Conservation (phyloP, 2,329 filamentous ascomycete species). For the Didymella glomerata region DNA sequence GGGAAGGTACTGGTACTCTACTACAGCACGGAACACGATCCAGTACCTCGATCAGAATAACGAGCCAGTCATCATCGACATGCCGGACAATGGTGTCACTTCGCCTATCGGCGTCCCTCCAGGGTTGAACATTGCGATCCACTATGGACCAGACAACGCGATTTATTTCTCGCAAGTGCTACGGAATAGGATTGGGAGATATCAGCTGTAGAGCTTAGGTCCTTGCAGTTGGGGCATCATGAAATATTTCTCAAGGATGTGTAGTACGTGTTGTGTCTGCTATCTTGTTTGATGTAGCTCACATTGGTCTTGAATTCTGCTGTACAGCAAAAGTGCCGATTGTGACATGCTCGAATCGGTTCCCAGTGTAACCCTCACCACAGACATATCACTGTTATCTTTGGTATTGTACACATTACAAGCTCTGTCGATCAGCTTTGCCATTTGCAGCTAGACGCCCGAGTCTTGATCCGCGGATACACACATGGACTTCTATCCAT, state of each 20-base stretch:
- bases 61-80: conserved; percentile 21
- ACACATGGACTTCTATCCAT: background rate
- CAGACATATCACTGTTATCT: background rate
- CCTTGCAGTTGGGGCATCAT: background rate
- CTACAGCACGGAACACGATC: conserved; percentile 23
- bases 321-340: too few species aligned
- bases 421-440: conserved; percentile 1
- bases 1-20: conserved; percentile 25
- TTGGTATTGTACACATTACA: background rate
- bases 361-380: background rate
- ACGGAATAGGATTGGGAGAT: conserved; percentile 23
- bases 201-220: conserved; percentile 4
- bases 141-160: conserved; percentile 2
- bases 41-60: conserved; percentile 23
- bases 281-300: too few species aligned
- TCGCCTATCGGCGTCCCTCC: background rate
- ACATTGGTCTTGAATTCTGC: too few species aligned
- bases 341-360: too few species aligned
- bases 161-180: conserved; percentile 26
- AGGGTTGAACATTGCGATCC: too few species aligned
- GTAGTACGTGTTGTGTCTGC: too few species aligned
- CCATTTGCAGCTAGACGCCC: conserved; percentile 13
- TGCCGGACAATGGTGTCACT: conserved; percentile 23
- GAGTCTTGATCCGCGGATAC: background rate
- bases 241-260: too few species aligned